Evolutionary conservation across 2,329 filamentous ascomycete species (phyloP).

Genomic region (Parafenestella ontariensis): DNA sequence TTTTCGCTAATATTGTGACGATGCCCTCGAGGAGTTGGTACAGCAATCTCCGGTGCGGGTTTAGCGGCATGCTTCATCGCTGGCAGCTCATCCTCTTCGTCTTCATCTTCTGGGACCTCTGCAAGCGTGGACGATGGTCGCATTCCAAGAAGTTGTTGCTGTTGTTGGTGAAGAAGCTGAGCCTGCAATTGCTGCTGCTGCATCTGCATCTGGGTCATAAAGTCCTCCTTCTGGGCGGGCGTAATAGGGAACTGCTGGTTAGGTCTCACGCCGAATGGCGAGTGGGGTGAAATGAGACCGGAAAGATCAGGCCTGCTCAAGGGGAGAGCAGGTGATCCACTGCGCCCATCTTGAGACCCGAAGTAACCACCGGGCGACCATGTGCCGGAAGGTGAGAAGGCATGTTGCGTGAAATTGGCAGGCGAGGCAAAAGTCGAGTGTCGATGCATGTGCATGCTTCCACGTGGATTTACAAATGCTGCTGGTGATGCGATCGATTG

Average conservation of each 20-base stretch:
- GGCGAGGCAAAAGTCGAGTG: conserved; percentile 75
- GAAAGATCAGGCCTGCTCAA: conserved; percentile 48
- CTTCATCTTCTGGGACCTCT: conserved; percentile 76
- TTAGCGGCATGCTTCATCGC: conserved; percentile 49
- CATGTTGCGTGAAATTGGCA: conserved; percentile 70
- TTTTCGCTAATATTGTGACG: conserved; percentile 77
- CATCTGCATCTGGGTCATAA: conserved; percentile 56
- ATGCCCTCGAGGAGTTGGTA: conserved; percentile 66
- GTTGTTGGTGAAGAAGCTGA: conserved; percentile 57
- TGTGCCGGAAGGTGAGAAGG: conserved; percentile 59
- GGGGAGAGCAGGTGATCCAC: conserved; percentile 52
- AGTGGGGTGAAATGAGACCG: conserved; percentile 57
- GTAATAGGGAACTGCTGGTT: conserved; percentile 53
- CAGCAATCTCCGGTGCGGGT: conserved; percentile 61
- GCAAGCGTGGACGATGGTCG: conserved; percentile 62
- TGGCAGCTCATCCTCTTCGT: conserved; percentile 59
- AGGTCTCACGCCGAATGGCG: conserved; percentile 64
- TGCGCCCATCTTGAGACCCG: conserved; percentile 48
- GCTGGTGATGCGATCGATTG: conserved; percentile 76
- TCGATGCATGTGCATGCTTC: conserved; percentile 67
- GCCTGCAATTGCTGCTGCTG: conserved; percentile 61
- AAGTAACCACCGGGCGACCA: conserved; percentile 53
- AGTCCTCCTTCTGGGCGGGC: conserved; percentile 47
- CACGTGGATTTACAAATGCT: conserved; percentile 64
- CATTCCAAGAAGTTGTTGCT: conserved; percentile 55